These are phyloP conservation scores for Blakeslea trispora DNA, from an alignment of 371 early-diverging fungal species.

Conservation along the genomic window DNA sequence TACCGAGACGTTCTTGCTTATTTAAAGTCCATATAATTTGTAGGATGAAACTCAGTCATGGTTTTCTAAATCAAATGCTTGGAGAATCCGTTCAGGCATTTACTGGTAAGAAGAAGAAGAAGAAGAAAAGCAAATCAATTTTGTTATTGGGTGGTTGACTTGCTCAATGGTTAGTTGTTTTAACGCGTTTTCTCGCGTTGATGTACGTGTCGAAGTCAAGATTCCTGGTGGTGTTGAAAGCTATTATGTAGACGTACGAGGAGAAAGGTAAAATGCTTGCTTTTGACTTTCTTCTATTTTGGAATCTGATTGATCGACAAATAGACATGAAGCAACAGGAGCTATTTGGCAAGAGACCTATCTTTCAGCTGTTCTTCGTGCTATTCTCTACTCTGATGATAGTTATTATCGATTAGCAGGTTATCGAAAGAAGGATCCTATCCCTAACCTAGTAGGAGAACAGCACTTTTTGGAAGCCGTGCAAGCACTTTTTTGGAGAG, in stretches of 20 bases:
- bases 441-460: conserved; percentile 76
- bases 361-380: conserved; percentile 84
- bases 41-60: conserved; percentile 74
- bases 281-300: neutral
- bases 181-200: conserved; percentile 96
- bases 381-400: conserved; percentile 89
- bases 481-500: conserved; percentile 76
- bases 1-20: too few relatives aligned
- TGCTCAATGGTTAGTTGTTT: conserved; percentile 81
- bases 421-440: conserved; percentile 84
- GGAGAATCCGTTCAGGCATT: conserved; percentile 71
- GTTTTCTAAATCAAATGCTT: conserved; percentile 70
- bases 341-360: conserved; percentile 91
- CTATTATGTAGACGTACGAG: conserved; percentile 84
- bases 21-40: too few relatives aligned
- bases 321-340: conserved; percentile 68
- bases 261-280: conserved; percentile 59
- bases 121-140: neutral
- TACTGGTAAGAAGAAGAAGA: conserved; percentile 53
- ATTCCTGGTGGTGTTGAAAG: conserved; percentile 97
- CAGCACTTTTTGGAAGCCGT: conserved; percentile 83
- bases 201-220: conserved; percentile 94
- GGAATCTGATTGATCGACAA: conserved; percentile 35
- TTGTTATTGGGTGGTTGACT: conserved; percentile 81
- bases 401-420: conserved; percentile 71